Conservation (phyloP, 129 eudicot species). For the Flaveria linearis region DNA sequence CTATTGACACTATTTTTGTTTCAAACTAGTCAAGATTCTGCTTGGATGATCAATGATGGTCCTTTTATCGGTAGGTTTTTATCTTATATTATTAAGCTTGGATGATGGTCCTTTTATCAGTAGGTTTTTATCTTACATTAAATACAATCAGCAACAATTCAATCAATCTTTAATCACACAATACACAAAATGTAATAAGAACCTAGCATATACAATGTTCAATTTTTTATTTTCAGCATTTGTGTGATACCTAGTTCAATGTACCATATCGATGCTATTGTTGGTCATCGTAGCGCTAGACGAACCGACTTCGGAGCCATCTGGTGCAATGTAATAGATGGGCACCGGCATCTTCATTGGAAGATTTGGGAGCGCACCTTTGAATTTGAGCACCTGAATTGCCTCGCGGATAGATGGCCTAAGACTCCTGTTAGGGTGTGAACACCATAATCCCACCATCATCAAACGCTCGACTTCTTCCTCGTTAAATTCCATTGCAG, state of each 20-base stretch:
- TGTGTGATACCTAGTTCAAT: neutral
- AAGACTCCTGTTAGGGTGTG: conserved; percentile 44
- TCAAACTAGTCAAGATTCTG: too few species aligned
- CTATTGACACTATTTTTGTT: too few species aligned
- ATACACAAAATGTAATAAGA: neutral
- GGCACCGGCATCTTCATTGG: conserved; percentile 34
- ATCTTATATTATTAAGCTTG: too few species aligned
- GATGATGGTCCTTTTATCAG: too few species aligned
- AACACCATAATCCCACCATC: conserved; percentile 54
- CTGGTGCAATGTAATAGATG: neutral
- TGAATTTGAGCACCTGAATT: conserved; percentile 51
- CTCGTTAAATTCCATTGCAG: conserved; percentile 18
- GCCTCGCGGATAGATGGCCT: conserved; percentile 55
- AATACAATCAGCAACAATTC: neutral
- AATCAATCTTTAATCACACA: neutral
- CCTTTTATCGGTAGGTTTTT: too few species aligned
- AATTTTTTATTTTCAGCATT: neutral
- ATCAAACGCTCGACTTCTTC: conserved; percentile 42
- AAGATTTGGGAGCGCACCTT: conserved; percentile 40
- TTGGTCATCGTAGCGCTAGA: neutral
- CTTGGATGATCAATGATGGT: too few species aligned
- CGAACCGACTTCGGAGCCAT: neutral
- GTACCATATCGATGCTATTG: neutral
- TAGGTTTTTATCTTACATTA: neutral
- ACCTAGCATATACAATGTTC: neutral